Conservation (phyloP, 257 asterid genomes). For the Gentiana dahurica region DNA sequence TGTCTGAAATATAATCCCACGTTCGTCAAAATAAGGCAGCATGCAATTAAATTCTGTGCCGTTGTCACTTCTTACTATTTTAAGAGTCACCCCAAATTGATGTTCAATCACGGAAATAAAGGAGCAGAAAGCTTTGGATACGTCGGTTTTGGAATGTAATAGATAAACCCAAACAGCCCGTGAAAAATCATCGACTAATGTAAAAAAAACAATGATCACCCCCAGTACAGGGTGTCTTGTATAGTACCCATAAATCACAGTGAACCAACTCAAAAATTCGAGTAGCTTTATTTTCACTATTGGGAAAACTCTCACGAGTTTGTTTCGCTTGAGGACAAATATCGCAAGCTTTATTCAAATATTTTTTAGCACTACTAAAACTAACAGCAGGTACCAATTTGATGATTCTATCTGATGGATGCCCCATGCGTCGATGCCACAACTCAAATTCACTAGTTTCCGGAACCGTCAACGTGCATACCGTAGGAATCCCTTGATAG, state of each 20-base stretch:
- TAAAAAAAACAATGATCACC: neutral
- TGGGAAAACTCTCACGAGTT: neutral
- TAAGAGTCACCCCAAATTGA: neutral
- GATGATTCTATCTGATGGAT: conserved; percentile 2
- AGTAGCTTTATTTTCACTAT: neutral
- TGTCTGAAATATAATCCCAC: neutral
- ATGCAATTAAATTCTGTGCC: neutral
- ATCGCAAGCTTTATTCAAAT: neutral
- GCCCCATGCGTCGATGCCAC: conserved; percentile 5
- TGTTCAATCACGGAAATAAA: neutral
- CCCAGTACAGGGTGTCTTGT: neutral
- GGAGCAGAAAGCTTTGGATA: neutral
- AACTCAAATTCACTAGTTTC: neutral
- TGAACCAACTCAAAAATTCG: conserved; percentile 1
- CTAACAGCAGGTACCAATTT: neutral
- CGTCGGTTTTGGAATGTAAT: neutral
- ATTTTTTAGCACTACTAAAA: neutral
- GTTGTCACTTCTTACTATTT: conserved; percentile 2
- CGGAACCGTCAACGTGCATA: neutral
- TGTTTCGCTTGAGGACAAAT: conserved; percentile 1
- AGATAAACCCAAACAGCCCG: neutral
- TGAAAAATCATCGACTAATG: neutral
- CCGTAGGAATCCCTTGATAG: neutral
- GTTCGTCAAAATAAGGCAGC: neutral
- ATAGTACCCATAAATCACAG: neutral